These are phyloP conservation scores for Citrullus amarus DNA, from an alignment of 306 rosid genomes.

Conservation along the genomic window DNA sequence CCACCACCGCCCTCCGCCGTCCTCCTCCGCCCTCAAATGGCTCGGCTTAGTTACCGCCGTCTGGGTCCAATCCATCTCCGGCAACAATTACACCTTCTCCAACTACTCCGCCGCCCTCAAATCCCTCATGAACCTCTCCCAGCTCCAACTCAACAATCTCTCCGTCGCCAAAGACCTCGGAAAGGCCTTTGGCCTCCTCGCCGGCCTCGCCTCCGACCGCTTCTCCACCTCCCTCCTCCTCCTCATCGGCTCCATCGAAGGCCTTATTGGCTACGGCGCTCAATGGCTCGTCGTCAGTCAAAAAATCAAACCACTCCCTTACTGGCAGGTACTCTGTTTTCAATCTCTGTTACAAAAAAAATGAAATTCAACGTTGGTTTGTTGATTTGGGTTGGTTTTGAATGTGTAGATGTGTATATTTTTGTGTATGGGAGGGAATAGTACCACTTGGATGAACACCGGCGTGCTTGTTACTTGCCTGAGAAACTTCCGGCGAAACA, in stretches of 20 bases:
- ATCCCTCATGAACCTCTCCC: conserved; percentile 69
- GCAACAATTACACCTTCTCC: conserved; percentile 92
- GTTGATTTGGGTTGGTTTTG: background rate
- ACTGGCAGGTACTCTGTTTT: conserved; percentile 51
- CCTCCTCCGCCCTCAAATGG: conserved; percentile 38
- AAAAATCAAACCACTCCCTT: conserved; percentile 46
- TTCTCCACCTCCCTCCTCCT: conserved; percentile 64
- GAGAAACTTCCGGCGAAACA: conserved; percentile 52
- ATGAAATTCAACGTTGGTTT: background rate
- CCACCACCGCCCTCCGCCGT: background rate
- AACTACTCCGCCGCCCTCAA: conserved; percentile 84
- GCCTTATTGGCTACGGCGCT: conserved; percentile 67
- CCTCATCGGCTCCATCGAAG: conserved; percentile 63
- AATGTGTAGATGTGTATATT: conserved; percentile 53
- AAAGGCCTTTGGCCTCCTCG: conserved; percentile 67
- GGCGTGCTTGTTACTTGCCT: conserved; percentile 71
- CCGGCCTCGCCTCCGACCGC: conserved; percentile 68
- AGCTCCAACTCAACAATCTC: conserved; percentile 59
- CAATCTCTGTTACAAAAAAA: background rate
- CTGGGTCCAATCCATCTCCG: conserved; percentile 83
- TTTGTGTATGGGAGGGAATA: conserved; percentile 86
- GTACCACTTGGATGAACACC: conserved; percentile 98
- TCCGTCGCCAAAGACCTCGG: conserved; percentile 81
- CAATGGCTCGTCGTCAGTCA: conserved; percentile 88
- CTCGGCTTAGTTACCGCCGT: conserved; percentile 65